Evolutionary conservation across 2,329 filamentous ascomycete species (phyloP), one percentile per base, ranked within the genome.

Genomic region (Colletotrichum sp.): DNA sequence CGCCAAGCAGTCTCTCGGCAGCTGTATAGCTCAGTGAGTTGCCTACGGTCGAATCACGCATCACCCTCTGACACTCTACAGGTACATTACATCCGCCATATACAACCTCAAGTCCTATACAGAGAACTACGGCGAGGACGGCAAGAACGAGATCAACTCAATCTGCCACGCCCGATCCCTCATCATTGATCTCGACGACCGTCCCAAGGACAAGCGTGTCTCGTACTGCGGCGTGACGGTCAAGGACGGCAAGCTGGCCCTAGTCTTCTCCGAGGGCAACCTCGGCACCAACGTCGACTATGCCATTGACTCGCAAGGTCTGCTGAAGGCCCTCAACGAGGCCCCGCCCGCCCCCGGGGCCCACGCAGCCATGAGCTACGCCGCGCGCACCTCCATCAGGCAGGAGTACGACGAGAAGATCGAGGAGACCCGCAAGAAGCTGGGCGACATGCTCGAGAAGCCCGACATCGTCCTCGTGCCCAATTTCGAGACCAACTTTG

Each of bases 261-360:
- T 91, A n/a, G 79, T 90, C 55, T 91, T 91, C 81, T 78, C 81
- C 18, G 82, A 84, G 30, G 78, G 80, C 6, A 78, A 82, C 66
- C 84, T 91, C 1, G 89, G 87, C 61, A 82, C 79, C 78, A 91
- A 91, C 82, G 83, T 86, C 74, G 78, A 81, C 79, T 77, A 87
- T 60, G 85, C 85, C 70, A 76, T 86, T 22, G 78, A 85, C 10
- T 79, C 78, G 12, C 76, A 82, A 48, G 82, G 84, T 10, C 83
- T 91, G 30, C 78, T 83, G 36, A 81, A 83, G 32, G 88, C 89
- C 4, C 82, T 91, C 74, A 89, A 90, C 78, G 80, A 81, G 1
- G 89, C 88, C 7, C 81, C 85, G 6, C 78, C 81, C 15, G 77
- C 81, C 6, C 77, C 77, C 16, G 79, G 77, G 3, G 77, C 78